A percentile compares a stretch with the other conserved stretches of the same genome.
Conservation (phyloP, 208 protist species). For the Acanthamoeba rhysodes region DNA sequence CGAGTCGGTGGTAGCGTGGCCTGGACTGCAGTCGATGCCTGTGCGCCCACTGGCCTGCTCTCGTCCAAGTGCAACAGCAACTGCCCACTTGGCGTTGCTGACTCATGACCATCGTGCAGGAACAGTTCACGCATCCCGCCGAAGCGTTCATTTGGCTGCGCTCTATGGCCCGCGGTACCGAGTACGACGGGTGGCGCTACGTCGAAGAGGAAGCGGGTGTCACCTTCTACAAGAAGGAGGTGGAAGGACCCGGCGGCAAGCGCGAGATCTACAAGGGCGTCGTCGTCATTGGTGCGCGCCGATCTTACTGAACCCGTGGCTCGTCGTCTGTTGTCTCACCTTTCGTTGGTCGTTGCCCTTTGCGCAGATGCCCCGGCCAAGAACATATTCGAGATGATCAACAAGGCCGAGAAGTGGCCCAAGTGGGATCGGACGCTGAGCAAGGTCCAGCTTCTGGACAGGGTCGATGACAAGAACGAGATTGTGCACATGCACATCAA, state of each 20-base stretch:
- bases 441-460: slow-evolving; percentile 1
- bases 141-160: slow-evolving; percentile 28
- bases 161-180: slow-evolving; percentile 1
- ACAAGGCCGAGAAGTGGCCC: slow-evolving; percentile 34
- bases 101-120: background rate
- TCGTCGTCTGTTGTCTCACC: background rate
- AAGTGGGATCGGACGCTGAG: slow-evolving; percentile 67
- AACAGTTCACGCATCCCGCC: slow-evolving; percentile 49
- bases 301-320: background rate
- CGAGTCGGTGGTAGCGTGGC: background rate
- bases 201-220: slow-evolving; percentile 45
- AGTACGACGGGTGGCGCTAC: slow-evolving; percentile 49
- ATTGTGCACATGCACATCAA: slow-evolving; percentile 42
- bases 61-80: background rate
- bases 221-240: slow-evolving; percentile 21
- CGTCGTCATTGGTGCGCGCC: slow-evolving; percentile 7
- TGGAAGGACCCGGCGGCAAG: slow-evolving; percentile 37
- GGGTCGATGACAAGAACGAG: slow-evolving; percentile 47
- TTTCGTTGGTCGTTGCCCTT: background rate
- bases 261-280: slow-evolving; percentile 38
- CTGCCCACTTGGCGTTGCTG: background rate
- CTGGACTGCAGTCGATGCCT: background rate
- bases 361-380: slow-evolving; percentile 17
- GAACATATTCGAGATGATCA: slow-evolving; percentile 43
- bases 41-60: background rate